Evolutionary conservation across 352 stramenopile genomes (phyloP), one percentile per base, ranked within the genome.

Genomic region (Elongisporangium anandrum): DNA sequence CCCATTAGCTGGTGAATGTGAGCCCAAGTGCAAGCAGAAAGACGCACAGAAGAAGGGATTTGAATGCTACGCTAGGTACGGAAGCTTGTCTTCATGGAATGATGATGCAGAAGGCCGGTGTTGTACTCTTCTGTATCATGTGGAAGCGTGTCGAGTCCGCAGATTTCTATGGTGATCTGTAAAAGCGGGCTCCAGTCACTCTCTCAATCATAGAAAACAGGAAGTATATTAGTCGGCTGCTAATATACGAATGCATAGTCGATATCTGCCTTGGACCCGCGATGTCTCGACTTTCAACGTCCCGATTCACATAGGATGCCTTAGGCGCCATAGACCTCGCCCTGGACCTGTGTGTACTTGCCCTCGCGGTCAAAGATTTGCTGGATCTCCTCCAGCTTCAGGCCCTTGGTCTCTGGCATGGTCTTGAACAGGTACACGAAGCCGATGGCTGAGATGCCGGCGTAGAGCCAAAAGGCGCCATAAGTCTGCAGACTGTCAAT

Each of bases 391-490:
- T 98, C 95, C 1, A 98, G 81, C 29, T 76, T 77, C 15, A 97
- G 65, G 4, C 95, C 95, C 50, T 98, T 97, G 13, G 94, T 98
- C 77, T 98, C 95, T 0, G 93, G 95, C 45, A 98, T 64, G 50
- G 69, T 64, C 53, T 69, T 66, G 64, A 77, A 95, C 4, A 98
- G 60, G 67, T 85, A 97, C 0, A 79, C 59, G 26, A 82, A 78
- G 13, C 94, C 93, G 17, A 87, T 52, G 7, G 87, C 50, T 1
- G 88, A 79, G 50, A 98, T 72, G 5, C 53, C 53, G 0, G 79
- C 87, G 64, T 98, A 98, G 50, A 98, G 57, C 85, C 88, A 97
- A 75, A 98, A 98, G 3, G 92, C 85, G 6, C 85, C 85, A 47
- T 85, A 79, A 10, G 73, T 63, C 13, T 68, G 60, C 17, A 88